Evolutionary conservation across 2,329 filamentous ascomycete species (phyloP).

Genomic region (Aureobasidium sp.): DNA sequence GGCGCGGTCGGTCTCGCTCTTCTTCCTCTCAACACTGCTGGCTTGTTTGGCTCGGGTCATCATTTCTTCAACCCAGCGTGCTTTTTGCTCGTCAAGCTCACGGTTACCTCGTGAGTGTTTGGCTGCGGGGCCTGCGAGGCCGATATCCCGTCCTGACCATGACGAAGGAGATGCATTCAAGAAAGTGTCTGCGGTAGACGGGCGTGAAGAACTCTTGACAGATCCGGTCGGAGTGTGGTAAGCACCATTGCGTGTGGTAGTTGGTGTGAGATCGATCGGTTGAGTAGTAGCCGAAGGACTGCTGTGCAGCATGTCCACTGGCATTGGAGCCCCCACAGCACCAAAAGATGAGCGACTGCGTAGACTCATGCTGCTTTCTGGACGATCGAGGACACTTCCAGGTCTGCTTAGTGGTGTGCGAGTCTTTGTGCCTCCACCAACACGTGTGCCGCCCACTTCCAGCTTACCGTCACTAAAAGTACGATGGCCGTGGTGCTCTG

Average conservation of each 20-base stretch:
- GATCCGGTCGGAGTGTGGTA: constrained; percentile 5
- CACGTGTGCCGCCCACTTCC: constrained; percentile 31
- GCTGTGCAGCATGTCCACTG: neutral
- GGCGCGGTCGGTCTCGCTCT: constrained; percentile 20
- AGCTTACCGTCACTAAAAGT: constrained; percentile 50
- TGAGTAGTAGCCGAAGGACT: neutral
- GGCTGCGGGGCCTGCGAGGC: constrained; percentile 62
- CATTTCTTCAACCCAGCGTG: constrained; percentile 76
- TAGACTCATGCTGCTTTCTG: constrained; percentile 16
- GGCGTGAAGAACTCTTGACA: constrained; percentile 14
- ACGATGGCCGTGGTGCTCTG: constrained; percentile 79
- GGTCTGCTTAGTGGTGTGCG: constrained; percentile 12
- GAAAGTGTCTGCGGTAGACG: constrained; percentile 19
- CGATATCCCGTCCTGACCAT: constrained; percentile 44
- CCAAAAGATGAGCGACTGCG: constrained; percentile 7
- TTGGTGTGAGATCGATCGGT: constrained; percentile 1
- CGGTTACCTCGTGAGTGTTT: constrained; percentile 30
- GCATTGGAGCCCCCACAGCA: neutral
- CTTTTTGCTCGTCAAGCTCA: constrained; percentile 57
- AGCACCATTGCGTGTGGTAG: neutral
- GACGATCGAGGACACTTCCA: constrained; percentile 14
- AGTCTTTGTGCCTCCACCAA: neutral
- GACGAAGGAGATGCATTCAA: constrained; percentile 22
- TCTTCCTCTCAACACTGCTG: constrained; percentile 48
- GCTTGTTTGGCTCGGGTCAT: constrained; percentile 70